Evolutionary conservation across 2,329 filamentous ascomycete genomes (phyloP), one percentile per base, ranked within the genome.

Genomic region (Ophiostoma angusticollis): DNA sequence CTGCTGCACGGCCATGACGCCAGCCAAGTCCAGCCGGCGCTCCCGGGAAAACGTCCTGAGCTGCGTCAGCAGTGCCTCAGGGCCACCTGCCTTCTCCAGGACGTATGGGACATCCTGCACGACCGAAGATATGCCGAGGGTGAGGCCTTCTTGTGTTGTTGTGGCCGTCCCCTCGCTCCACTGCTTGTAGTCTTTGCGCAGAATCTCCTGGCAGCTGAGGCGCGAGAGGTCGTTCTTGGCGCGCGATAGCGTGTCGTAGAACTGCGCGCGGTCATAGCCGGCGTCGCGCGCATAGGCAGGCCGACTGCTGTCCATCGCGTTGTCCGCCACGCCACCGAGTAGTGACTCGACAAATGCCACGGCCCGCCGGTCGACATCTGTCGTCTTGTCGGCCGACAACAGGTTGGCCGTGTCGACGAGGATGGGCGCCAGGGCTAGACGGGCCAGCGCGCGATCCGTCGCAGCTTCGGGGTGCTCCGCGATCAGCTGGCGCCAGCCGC

Each of bases 161-260:
- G 40, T 75, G 3, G 22, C 4, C 14, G 35, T 23, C 21, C 5
- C 16, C 21, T 50, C 48, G 9, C 14, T 17, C 83, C 83, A 91
- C 52, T 82, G 69, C 61, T 93, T 93, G 60, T 87, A 93, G 59
- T 93, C 84, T 56, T 89, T 89, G 46, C 80, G 68, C 37, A 89
- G 58, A 28, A 87, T 69, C 49, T 87, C 83, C 17, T 68, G 61
- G 47, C 85, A 57, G 27, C 59, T 62, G 32, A 91, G 59, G 0
- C 53, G 49, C 3, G 68, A 71, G 37, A 91, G 67, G 47, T 85
- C 72, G 45, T 74, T 70, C 57, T 87, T 87, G 5, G 82, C 77
- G 5, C 57, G 57, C 1, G 66, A 63, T 19, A 87, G 67, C 40
- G 72, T 61, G 5, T 67, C 54, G 52, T 72, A 84, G 55, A 78